Percentiles rank a stretch among this genome's conserved stretches.
Conservation (phyloP, 768 basidiomycete species). For the Pulveroboletus sp. region DNA sequence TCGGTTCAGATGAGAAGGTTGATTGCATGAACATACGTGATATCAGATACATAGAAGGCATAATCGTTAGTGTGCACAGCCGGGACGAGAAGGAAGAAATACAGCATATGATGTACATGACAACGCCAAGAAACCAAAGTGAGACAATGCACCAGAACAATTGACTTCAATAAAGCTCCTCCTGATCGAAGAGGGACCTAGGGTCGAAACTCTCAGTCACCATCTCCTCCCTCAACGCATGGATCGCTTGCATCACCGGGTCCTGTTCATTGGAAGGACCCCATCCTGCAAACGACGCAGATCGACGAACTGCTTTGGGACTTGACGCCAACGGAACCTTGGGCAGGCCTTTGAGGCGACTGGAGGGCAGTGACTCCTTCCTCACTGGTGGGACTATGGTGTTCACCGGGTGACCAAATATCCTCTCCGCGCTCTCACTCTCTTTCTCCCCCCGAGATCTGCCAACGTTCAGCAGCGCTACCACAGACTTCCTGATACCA, state of each 20-base stretch:
- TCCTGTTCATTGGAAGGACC: background rate
- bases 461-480: slow-evolving; percentile 5
- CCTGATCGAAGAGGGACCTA: slow-evolving; percentile 11
- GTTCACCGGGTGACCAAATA: slow-evolving; percentile 19
- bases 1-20: too few species aligned
- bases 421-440: background rate
- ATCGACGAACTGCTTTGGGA: slow-evolving; percentile 22
- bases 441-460: slow-evolving; percentile 2
- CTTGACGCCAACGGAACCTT: background rate
- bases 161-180: slow-evolving; percentile 5
- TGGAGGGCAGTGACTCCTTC: slow-evolving; percentile 15
- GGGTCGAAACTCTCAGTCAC: slow-evolving; percentile 17
- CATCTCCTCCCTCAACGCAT: slow-evolving; percentile 18
- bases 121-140: background rate
- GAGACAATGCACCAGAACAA: background rate
- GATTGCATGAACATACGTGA: too few species aligned
- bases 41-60: background rate
- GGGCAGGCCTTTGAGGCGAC: background rate
- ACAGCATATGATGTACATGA: background rate
- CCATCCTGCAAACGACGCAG: slow-evolving; percentile 23
- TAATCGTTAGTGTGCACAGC: background rate
- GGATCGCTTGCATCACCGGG: slow-evolving; percentile 14
- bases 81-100: background rate
- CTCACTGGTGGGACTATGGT: slow-evolving; percentile 4
- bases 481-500: slow-evolving; percentile 1